Evolutionary conservation across 352 stramenopile genomes (phyloP), one percentile per base, ranked within the genome.

Genomic region (Phytophthora cactorum): DNA sequence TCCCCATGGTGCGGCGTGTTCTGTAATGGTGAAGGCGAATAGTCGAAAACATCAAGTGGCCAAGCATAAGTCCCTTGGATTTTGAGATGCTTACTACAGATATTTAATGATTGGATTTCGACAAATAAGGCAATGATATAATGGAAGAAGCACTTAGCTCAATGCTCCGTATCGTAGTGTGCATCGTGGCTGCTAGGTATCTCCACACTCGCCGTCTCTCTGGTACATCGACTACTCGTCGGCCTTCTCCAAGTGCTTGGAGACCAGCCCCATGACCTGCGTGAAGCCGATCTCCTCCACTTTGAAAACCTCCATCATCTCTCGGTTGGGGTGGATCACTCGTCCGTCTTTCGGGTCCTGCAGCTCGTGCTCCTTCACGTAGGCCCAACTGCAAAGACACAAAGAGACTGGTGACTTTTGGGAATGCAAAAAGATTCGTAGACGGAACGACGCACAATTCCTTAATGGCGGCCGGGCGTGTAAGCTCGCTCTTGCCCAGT

Each of bases 361-460:
- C 39, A 93, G 81, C 52, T 92, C 70, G 60, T 93, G 82, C 60
- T 84, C 50, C 66, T 93, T 93, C 51, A 89, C 86, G 29, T 93
- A 93, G 29, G 61, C 73, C 86, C 83, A 93, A 64, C 83, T 93
- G 32, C 25, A 29, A 3, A 56, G 4, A 51, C n/a, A 59, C 52
- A 60, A 22, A 34, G 2, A 55, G 8, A 32, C 32, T 32, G 5
- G 11, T 52, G 25, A 66, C 17, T 59, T 25, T 0, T 17, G 1
- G 25, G 17, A 22, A 6, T 10, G 9, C 46, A 68, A 28, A 52
- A 25, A 28, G 36, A 4, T 2, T 36, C 12, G 12, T 6, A 44
- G 45, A 31, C n/a, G 52, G 32, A 58, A 52, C 6, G 43, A 90
- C 83, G 62, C 53, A 93, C 86, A 93, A 92, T 46, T 93, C 86